These are phyloP conservation scores for Plasmodium berghei DNA, from an alignment of 169 alveolate species.

Conservation along the genomic window DNA sequence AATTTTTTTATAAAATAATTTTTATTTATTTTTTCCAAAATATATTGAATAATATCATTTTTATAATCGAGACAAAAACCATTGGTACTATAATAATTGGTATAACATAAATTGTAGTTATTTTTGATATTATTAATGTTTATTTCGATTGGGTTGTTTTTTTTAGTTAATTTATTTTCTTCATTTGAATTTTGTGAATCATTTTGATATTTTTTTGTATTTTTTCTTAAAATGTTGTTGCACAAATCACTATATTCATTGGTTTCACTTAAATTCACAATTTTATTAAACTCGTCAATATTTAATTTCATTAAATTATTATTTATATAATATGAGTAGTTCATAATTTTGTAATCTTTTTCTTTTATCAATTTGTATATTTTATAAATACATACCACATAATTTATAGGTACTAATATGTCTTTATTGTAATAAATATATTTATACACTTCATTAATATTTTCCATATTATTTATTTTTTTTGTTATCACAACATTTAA, in stretches of 20 bases:
- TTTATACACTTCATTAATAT: constrained; percentile 70
- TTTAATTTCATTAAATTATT: constrained; percentile 15
- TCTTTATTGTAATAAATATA: constrained; percentile 62
- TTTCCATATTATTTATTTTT: constrained; percentile 40
- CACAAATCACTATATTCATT: constrained; percentile 24
- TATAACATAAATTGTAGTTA: not conserved
- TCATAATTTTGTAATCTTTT: constrained; percentile 37
- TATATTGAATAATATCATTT: constrained; percentile 59
- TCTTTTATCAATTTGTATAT: constrained; percentile 52
- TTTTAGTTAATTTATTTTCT: no score
- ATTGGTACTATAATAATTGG: not conserved
- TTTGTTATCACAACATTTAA: constrained; percentile 55
- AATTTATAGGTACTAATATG: constrained; percentile 71
- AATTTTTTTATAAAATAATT: constrained; percentile 62
- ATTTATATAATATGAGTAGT: constrained; percentile 22
- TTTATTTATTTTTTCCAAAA: constrained; percentile 48
- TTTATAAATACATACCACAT: constrained; percentile 59
- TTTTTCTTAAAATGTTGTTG: not conserved
- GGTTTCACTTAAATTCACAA: constrained; percentile 13
- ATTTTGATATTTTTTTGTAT: not conserved
- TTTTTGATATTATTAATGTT: not conserved
- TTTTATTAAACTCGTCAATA: constrained; percentile 20
- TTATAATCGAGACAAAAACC: constrained; percentile 30
- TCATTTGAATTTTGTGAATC: no score
- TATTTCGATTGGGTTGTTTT: no score